These are phyloP conservation scores for Ustilago esculenta DNA, from an alignment of 1,284 basidiomycete genomes.

Conservation along the genomic window DNA sequence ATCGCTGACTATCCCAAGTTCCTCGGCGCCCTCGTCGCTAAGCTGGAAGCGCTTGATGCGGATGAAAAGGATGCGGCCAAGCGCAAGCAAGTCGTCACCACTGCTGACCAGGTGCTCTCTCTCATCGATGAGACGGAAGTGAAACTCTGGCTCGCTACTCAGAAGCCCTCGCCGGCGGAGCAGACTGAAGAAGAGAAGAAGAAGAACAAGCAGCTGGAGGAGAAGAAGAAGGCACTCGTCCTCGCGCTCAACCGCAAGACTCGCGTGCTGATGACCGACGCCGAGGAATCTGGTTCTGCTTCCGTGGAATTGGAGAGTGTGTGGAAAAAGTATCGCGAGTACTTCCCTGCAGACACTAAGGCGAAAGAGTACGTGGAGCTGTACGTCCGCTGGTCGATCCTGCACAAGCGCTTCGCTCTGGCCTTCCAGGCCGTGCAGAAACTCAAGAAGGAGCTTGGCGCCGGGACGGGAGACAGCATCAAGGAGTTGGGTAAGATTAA, in stretches of 20 bases:
- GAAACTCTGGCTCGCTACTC: constrained; percentile 57
- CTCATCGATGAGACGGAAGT: constrained; percentile 60
- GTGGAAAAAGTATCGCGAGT: constrained; percentile 48
- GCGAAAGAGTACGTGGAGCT: constrained; percentile 57
- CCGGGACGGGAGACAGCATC: constrained; percentile 42
- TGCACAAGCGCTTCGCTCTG: constrained; percentile 52
- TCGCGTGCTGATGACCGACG: constrained; percentile 43
- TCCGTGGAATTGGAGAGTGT: constrained; percentile 31
- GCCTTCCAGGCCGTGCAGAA: constrained; percentile 58
- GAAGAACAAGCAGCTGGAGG: constrained; percentile 56
- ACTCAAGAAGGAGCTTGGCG: constrained; percentile 60
- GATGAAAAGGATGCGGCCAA: constrained; percentile 39
- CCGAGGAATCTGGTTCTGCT: constrained; percentile 13
- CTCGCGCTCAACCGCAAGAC: constrained; percentile 61
- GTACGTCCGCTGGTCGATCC: constrained; percentile 54
- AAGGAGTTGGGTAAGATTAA: constrained; percentile 54
- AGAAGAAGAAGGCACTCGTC: constrained; percentile 59
- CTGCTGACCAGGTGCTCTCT: constrained; percentile 55
- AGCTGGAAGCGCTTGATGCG: constrained; percentile 52
- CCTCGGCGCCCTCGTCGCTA: constrained; percentile 60
- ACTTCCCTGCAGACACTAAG: constrained; percentile 48
- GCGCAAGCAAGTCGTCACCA: constrained; percentile 41
- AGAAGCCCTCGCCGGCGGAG: constrained; percentile 55
- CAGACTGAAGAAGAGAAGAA: constrained; percentile 61
- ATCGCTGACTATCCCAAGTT: constrained; percentile 61